A percentile compares a stretch with the other conserved stretches of the same genome.
These are phyloP conservation scores for Xylaria acuta DNA, from an alignment of 495 filamentous ascomycete genomes.

Conservation along the genomic window DNA sequence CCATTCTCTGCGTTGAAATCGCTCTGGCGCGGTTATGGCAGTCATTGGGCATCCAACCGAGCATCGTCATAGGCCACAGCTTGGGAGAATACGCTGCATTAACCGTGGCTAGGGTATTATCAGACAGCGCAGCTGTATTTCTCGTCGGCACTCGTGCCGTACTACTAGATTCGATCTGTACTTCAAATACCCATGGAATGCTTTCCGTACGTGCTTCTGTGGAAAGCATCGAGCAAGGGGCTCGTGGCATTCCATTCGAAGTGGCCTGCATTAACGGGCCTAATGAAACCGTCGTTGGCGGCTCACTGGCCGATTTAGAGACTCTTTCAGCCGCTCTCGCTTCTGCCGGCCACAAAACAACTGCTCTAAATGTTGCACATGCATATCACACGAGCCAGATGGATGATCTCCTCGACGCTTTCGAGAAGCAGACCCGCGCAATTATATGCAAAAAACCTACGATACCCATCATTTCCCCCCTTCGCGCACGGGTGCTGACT, in stretches of 20 bases:
- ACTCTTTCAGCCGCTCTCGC: neutral
- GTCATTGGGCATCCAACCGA: neutral
- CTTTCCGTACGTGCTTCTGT: conserved; percentile 46
- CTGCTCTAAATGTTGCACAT: neutral
- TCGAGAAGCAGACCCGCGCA: neutral
- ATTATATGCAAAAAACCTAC: neutral
- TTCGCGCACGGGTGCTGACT: neutral
- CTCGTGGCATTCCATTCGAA: conserved; percentile 49
- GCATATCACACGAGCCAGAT: neutral
- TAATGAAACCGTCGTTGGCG: conserved; percentile 47
- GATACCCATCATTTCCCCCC: neutral
- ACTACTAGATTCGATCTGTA: conserved; percentile 66
- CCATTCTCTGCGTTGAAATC: conserved; percentile 2
- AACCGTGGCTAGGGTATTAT: conserved; percentile 68
- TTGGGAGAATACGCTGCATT: conserved; percentile 59
- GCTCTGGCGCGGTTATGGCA: neutral
- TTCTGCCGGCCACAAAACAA: neutral
- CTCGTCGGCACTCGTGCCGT: conserved; percentile 73
- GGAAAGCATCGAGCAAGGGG: neutral
- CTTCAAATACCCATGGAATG: conserved; percentile 64
- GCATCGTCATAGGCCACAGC: conserved; percentile 54
- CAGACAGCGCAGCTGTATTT: conserved; percentile 67
- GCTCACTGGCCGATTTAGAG: neutral
- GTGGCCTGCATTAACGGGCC: conserved; percentile 60
- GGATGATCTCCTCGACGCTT: neutral